Percentiles rank a stretch among this genome's conserved stretches.
Evolutionary conservation across 2,329 filamentous ascomycete species (phyloP).

Genomic region (Xylariomycetidae sp.): DNA sequence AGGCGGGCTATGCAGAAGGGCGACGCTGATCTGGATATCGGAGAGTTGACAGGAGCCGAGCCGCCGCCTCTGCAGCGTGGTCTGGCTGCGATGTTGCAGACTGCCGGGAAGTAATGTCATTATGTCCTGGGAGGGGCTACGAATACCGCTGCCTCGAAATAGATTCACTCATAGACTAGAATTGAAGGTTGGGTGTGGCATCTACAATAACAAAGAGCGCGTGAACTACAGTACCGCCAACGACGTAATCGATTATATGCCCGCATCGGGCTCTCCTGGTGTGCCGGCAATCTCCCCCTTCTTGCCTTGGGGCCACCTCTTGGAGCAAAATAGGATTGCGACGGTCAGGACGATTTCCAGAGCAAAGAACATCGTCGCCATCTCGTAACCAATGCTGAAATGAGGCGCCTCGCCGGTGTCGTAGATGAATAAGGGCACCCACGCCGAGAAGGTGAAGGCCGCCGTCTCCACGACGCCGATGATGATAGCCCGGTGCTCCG

Average conservation of each 20-base stretch:
- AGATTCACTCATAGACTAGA: too few relatives aligned
- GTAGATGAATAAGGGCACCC: slow-evolving; percentile 36
- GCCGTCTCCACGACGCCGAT: slow-evolving; percentile 44
- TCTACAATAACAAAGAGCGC: too few relatives aligned
- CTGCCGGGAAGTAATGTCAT: not conserved
- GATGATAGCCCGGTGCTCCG: slow-evolving; percentile 44
- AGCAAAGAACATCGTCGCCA: slow-evolving; percentile 13
- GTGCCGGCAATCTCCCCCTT: not conserved
- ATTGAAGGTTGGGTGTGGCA: too few relatives aligned
- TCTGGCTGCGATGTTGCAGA: slow-evolving; percentile 6
- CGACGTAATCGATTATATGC: too few relatives aligned
- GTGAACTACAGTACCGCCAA: too few relatives aligned
- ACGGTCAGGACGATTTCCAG: slow-evolving; percentile 12
- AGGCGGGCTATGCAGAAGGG: slow-evolving; percentile 41
- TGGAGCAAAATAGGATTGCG: slow-evolving; percentile 9
- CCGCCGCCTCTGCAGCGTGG: slow-evolving; percentile 13
- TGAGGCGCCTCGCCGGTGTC: slow-evolving; percentile 31
- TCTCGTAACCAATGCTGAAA: slow-evolving; percentile 33
- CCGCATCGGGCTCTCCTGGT: not conserved
- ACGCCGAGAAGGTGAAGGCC: slow-evolving; percentile 39
- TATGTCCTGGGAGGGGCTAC: too few relatives aligned
- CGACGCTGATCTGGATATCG: slow-evolving; percentile 40
- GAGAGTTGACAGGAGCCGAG: slow-evolving; percentile 13
- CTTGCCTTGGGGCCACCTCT: slow-evolving; percentile 6
- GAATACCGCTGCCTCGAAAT: too few relatives aligned